Conservation (phyloP, 768 basidiomycete species). For the Candolleomyces aberdarensis region DNA sequence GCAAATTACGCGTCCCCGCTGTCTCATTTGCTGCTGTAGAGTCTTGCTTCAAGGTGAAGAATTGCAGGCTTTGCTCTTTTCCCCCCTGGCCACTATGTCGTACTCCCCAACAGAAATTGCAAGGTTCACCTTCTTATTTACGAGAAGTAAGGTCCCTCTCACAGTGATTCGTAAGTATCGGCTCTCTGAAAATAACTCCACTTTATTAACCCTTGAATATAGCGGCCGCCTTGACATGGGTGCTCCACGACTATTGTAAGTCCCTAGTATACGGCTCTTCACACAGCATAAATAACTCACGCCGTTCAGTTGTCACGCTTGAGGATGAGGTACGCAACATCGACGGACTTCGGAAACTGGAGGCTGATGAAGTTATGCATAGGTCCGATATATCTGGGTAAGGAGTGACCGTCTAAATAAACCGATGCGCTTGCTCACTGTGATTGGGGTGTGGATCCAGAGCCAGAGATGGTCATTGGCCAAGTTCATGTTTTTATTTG, state of each 20-base stretch:
- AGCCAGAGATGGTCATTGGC: neutral
- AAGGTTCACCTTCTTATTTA: neutral
- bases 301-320: neutral
- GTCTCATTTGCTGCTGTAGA: too few relatives aligned
- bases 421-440: too few relatives aligned
- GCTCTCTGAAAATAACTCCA: neutral
- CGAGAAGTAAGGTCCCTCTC: neutral
- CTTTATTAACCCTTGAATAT: neutral
- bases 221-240: slow-evolving; percentile 21
- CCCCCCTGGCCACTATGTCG: neutral
- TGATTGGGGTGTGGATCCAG: neutral
- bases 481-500: neutral
- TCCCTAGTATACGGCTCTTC: neutral
- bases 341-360: neutral
- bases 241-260: slow-evolving; percentile 25
- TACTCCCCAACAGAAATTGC: neutral
- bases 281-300: neutral
- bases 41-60: too few relatives aligned
- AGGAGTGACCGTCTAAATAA: neutral
- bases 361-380: neutral
- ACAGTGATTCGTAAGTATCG: neutral
- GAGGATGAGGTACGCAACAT: neutral
- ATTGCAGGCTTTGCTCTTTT: too few relatives aligned
- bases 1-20: too few relatives aligned
- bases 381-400: neutral